Conservation (phyloP, 2,329 filamentous ascomycete species). For the Penicillium paneum region DNA sequence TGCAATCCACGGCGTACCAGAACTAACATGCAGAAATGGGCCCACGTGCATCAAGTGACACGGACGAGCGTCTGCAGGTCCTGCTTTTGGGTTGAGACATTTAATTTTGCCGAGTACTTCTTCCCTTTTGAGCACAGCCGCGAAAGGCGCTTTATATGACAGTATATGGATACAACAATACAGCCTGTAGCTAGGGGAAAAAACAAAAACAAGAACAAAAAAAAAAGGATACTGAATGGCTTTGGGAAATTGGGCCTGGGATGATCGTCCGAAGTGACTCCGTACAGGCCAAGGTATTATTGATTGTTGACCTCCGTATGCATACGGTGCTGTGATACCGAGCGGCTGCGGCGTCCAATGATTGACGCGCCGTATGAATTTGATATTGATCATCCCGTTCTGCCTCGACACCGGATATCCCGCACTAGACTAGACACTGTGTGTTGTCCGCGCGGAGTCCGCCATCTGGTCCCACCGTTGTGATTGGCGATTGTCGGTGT, state of each 20-base stretch:
- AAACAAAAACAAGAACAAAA: too few relatives aligned
- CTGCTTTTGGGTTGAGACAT: background rate
- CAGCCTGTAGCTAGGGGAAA: too few relatives aligned
- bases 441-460: slow-evolving; percentile 9
- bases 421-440: slow-evolving; percentile 10
- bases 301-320: background rate
- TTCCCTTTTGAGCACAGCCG: slow-evolving; percentile 11
- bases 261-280: slow-evolving; percentile 16
- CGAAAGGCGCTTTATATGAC: slow-evolving; percentile 14
- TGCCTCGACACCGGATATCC: slow-evolving; percentile 15
- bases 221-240: too few relatives aligned
- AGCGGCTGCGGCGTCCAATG: slow-evolving; percentile 28
- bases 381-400: slow-evolving; percentile 24
- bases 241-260: slow-evolving; percentile 4
- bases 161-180: too few relatives aligned
- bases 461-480: background rate
- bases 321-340: slow-evolving; percentile 15
- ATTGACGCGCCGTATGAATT: slow-evolving; percentile 17
- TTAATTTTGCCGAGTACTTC: background rate
- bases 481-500: background rate
- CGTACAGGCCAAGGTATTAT: slow-evolving; percentile 1
- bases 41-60: slow-evolving; percentile 10
- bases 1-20: background rate
- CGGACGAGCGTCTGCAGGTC: slow-evolving; percentile 4
- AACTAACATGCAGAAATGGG: slow-evolving; percentile 4